These are phyloP conservation scores for Albugo candida DNA, from an alignment of 352 stramenopile species.

Conservation along the genomic window DNA sequence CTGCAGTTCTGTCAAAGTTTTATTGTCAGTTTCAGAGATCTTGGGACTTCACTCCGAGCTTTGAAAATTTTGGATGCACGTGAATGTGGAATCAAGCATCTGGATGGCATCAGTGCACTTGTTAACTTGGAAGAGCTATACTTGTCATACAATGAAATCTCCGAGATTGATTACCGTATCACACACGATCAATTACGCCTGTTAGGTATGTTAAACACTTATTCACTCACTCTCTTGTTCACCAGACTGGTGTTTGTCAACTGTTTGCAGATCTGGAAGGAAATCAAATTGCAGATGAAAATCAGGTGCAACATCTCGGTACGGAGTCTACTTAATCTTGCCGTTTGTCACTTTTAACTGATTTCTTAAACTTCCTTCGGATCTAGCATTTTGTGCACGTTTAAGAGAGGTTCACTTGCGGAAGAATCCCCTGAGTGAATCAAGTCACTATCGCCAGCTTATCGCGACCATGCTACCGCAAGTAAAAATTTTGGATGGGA, in stretches of 20 bases:
- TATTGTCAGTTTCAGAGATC: slow-evolving; percentile 57
- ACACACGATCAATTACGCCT: slow-evolving; percentile 76
- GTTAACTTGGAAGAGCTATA: slow-evolving; percentile 59
- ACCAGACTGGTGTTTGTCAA: background rate
- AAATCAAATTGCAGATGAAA: slow-evolving; percentile 48
- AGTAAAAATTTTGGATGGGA: slow-evolving; percentile 32
- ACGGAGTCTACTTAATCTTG: background rate
- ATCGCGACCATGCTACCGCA: slow-evolving; percentile 55
- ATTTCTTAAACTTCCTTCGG: background rate
- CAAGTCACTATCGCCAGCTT: slow-evolving; percentile 40
- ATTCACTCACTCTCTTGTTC: background rate
- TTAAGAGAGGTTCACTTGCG: slow-evolving; percentile 34
- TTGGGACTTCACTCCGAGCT: slow-evolving; percentile 54
- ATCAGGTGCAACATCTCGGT: slow-evolving; percentile 64
- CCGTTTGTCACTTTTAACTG: background rate
- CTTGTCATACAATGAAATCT: slow-evolving; percentile 54
- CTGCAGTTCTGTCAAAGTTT: slow-evolving; percentile 36
- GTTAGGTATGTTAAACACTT: slow-evolving; percentile 18
- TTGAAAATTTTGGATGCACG: slow-evolving; percentile 45
- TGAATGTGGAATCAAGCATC: slow-evolving; percentile 43
- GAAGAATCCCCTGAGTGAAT: slow-evolving; percentile 40
- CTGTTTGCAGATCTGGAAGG: slow-evolving; percentile 31
- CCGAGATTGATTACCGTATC: slow-evolving; percentile 56
- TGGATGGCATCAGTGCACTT: slow-evolving; percentile 73
- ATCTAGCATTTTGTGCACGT: slow-evolving; percentile 38